These are phyloP conservation scores for Dryas alaskensis DNA, from an alignment of 306 rosid genomes.

Conservation along the genomic window DNA sequence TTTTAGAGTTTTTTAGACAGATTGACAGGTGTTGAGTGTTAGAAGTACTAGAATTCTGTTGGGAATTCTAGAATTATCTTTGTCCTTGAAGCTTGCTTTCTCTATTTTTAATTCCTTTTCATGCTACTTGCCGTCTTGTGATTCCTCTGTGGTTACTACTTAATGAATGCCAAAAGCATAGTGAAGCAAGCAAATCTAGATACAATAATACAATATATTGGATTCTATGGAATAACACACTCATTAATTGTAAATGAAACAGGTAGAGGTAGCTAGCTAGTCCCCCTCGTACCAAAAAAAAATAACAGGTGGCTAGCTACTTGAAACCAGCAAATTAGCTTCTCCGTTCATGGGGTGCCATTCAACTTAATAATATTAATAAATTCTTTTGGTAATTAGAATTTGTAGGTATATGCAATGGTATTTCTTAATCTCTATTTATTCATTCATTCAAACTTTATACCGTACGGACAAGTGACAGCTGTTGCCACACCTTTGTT, in stretches of 20 bases:
- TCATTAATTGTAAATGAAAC: too few relatives aligned
- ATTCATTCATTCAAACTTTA: not conserved
- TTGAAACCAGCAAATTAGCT: constrained; percentile 17
- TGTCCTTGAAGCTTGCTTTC: not conserved
- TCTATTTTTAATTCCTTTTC: not conserved
- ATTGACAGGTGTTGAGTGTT: too few relatives aligned
- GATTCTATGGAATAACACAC: not conserved
- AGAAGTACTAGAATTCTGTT: too few relatives aligned
- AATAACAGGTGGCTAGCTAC: too few relatives aligned
- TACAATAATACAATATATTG: not conserved
- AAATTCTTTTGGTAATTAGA: not conserved
- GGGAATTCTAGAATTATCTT: too few relatives aligned
- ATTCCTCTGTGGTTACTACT: not conserved
- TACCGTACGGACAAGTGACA: not conserved
- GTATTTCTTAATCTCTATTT: not conserved
- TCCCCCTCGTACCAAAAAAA: too few relatives aligned
- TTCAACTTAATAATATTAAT: not conserved
- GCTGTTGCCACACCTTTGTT: not conserved
- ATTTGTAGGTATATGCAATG: not conserved
- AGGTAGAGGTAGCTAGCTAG: too few relatives aligned
- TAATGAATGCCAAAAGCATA: not conserved
- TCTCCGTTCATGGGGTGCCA: constrained; percentile 20
- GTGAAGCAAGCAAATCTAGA: not conserved
- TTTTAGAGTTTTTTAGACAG: too few relatives aligned
- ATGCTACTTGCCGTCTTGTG: not conserved